These are phyloP conservation scores for Hibiscus mutabilis DNA, from an alignment of 345 rosid species.

Conservation along the genomic window DNA sequence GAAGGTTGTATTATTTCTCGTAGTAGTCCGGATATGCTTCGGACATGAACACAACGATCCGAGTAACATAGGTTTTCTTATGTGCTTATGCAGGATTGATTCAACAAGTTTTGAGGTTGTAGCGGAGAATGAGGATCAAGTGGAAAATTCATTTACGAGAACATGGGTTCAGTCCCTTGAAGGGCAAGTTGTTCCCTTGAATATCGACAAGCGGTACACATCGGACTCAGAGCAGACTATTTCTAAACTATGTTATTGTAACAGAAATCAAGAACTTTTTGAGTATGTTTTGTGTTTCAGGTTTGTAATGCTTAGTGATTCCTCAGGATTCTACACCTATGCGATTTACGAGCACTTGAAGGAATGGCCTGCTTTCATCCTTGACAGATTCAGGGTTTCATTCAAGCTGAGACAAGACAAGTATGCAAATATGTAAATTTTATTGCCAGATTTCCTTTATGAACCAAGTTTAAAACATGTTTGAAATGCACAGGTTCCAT, in stretches of 20 bases:
- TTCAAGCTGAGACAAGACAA: constrained; percentile 33
- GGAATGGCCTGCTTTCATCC: constrained; percentile 81
- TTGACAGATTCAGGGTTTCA: constrained; percentile 66
- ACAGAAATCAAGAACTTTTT: neutral
- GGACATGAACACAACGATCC: neutral
- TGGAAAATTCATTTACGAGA: constrained; percentile 57
- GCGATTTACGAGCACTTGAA: constrained; percentile 60
- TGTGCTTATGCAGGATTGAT: constrained; percentile 29
- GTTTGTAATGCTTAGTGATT: constrained; percentile 67
- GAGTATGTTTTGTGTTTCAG: constrained; percentile 23
- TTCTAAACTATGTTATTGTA: neutral
- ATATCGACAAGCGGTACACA: constrained; percentile 56
- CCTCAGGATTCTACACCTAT: constrained; percentile 77
- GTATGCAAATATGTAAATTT: neutral
- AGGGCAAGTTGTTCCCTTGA: constrained; percentile 42
- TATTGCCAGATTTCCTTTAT: no score
- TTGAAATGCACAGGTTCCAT: constrained; percentile 52
- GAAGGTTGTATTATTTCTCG: neutral
- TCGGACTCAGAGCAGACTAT: neutral
- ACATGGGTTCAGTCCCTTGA: constrained; percentile 46
- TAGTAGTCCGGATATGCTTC: neutral
- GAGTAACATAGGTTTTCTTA: neutral
- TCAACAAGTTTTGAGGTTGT: constrained; percentile 33
- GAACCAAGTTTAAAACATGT: neutral
- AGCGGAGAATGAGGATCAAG: constrained; percentile 41